phyloP scores from a whole-genome alignment of 169 alveolate species.

The Cryptosporidium parvum region DNA sequence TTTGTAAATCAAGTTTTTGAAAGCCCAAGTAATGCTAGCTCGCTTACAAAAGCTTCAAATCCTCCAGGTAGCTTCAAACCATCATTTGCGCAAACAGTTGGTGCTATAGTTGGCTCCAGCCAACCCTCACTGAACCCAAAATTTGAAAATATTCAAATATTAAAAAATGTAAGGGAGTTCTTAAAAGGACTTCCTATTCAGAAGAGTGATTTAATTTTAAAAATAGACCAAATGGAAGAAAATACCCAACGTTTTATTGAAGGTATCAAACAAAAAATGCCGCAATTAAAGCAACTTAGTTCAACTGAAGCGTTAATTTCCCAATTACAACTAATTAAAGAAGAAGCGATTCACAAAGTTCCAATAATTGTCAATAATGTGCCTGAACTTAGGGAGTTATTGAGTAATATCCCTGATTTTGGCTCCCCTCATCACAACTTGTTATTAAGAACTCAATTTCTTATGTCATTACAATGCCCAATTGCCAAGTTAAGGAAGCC shows the following conservation, averaged over 20 bases:
- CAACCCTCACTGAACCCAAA: slow-evolving; percentile 51
- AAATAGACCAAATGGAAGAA: slow-evolving; percentile 62
- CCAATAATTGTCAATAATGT: slow-evolving; percentile 65
- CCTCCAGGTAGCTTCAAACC: not conserved
- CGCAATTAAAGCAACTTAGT: slow-evolving; percentile 17
- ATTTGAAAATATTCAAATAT: slow-evolving; percentile 57
- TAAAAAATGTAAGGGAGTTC: slow-evolving; percentile 29
- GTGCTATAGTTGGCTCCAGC: slow-evolving; percentile 11
- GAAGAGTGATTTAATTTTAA: slow-evolving; percentile 45
- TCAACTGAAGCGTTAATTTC: slow-evolving; percentile 54
- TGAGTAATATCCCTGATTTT: slow-evolving; percentile 60
- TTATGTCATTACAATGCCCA: slow-evolving; percentile 69
- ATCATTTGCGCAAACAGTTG: not conserved
- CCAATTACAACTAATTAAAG: slow-evolving; percentile 52
- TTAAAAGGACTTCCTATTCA: slow-evolving; percentile 40
- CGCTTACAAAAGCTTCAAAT: not conserved
- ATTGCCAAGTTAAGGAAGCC: slow-evolving; percentile 67
- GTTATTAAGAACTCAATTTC: slow-evolving; percentile 59
- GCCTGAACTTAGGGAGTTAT: slow-evolving; percentile 69
- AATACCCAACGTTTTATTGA: slow-evolving; percentile 28
- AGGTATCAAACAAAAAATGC: slow-evolving; percentile 37
- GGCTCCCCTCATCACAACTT: slow-evolving; percentile 73
- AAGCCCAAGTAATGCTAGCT: not conserved
- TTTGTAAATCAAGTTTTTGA: slow-evolving; percentile 58
- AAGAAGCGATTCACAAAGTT: slow-evolving; percentile 62